Evolutionary conservation across 2,329 filamentous ascomycete species (phyloP).

Genomic region (Tolypocladium tundrense): DNA sequence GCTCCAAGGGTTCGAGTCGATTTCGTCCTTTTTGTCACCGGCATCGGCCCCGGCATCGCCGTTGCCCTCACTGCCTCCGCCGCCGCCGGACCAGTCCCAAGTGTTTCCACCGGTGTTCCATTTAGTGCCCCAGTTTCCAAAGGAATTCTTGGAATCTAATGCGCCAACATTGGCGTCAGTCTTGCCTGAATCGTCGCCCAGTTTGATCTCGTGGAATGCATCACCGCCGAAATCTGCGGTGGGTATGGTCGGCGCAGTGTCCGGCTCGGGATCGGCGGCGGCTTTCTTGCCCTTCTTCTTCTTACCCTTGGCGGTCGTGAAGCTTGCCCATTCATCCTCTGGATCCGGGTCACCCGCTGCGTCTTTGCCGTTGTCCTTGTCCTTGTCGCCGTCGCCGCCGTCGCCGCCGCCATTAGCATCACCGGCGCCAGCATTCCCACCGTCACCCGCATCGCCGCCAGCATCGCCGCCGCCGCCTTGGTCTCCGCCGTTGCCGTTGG

Average conservation of each 20-base stretch:
- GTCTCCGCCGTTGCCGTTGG: slow-evolving; percentile 1
- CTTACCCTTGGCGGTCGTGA: slow-evolving; percentile 21
- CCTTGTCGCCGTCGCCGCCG: slow-evolving; percentile 3
- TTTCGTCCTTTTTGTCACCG: slow-evolving; percentile 29
- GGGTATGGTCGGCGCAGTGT: slow-evolving; percentile 15
- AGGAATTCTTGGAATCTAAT: slow-evolving; percentile 31
- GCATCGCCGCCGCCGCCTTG: background rate
- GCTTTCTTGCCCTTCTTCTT: slow-evolving; percentile 27
- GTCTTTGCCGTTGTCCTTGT: slow-evolving; percentile 17
- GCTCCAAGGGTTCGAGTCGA: slow-evolving; percentile 40
- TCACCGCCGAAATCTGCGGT: slow-evolving; percentile 34
- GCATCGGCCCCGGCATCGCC: slow-evolving; percentile 16
- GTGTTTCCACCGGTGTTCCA: slow-evolving; percentile 45
- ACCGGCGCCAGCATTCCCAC: background rate
- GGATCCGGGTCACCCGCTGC: slow-evolving; percentile 26
- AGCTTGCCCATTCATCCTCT: slow-evolving; percentile 22
- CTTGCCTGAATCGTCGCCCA: slow-evolving; percentile 48
- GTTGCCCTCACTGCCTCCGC: slow-evolving; percentile 7
- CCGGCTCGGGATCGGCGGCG: slow-evolving; percentile 14
- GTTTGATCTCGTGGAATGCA: slow-evolving; percentile 56
- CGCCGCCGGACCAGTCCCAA: slow-evolving; percentile 30
- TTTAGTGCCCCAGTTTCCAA: slow-evolving; percentile 50
- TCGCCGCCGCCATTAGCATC: slow-evolving; percentile 1
- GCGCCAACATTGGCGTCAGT: slow-evolving; percentile 44
- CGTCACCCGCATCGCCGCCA: background rate